phyloP scores from a whole-genome alignment of 1,284 basidiomycete genomes.

The Naganishia sp. region DNA sequence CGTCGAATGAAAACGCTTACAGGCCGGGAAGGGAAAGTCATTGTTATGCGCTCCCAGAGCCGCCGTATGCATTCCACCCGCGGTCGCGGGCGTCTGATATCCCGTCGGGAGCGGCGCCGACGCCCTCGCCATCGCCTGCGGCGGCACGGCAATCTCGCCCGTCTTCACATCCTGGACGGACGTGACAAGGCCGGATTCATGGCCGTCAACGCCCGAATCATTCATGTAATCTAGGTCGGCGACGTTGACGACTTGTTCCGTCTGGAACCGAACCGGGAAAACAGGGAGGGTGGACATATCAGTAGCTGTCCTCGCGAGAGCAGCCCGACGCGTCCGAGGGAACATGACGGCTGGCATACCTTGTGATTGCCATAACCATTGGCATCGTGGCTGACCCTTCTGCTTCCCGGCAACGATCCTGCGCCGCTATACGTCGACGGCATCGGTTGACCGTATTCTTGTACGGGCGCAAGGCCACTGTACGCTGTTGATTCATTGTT shows the following conservation, averaged over 20 bases:
- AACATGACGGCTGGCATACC: slow-evolving; percentile 10
- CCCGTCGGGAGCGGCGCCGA: background rate
- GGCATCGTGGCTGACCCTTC: slow-evolving; percentile 16
- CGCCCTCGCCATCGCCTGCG: slow-evolving; percentile 1
- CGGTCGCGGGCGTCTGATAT: slow-evolving; percentile 20
- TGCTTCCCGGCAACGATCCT: slow-evolving; percentile 8
- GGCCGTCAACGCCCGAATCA: background rate
- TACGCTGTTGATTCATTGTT: no score
- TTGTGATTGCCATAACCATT: slow-evolving; percentile 5
- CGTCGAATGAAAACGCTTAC: slow-evolving; percentile 9
- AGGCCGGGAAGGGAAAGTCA: slow-evolving; percentile 34
- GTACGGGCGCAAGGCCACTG: background rate
- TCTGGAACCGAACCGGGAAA: background rate
- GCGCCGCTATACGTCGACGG: background rate
- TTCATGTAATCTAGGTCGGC: slow-evolving; percentile 23
- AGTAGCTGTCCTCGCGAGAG: background rate
- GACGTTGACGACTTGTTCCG: slow-evolving; percentile 23
- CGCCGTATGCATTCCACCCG: slow-evolving; percentile 23
- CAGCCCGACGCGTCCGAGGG: background rate
- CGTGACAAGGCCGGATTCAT: background rate
- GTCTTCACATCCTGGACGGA: slow-evolving; percentile 5
- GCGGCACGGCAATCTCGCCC: slow-evolving; percentile 20
- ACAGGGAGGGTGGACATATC: slow-evolving; percentile 3
- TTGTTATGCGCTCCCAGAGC: background rate
- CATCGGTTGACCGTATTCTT: slow-evolving; percentile 1